Percentiles rank a stretch among this genome's conserved stretches.
Conservation (phyloP, 192 early-diverging fungal species). For the Coemansia sp. region DNA sequence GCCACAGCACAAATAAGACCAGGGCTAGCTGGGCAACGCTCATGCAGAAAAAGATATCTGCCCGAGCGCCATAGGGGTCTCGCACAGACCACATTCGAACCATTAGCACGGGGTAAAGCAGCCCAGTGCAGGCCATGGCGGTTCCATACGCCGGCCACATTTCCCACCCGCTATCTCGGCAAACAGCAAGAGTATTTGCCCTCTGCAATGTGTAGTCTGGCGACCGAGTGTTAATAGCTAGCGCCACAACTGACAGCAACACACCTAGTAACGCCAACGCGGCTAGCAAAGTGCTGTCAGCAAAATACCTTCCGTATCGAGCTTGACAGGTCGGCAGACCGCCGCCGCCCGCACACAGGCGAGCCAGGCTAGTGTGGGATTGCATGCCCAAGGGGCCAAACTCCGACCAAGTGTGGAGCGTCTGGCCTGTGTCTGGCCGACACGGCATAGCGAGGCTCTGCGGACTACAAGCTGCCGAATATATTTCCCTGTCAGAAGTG, state of each 20-base stretch:
- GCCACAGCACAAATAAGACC: conserved; percentile 32
- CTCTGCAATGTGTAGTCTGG: not conserved
- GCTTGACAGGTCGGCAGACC: not conserved
- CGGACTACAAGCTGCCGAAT: not conserved
- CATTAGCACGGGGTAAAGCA: conserved; percentile 21
- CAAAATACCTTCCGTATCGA: conserved; percentile 9
- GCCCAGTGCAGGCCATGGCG: conserved; percentile 10
- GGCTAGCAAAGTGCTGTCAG: conserved; percentile 4
- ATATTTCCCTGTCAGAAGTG: not conserved
- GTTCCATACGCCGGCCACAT: conserved; percentile 35
- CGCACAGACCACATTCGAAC: conserved; percentile 15
- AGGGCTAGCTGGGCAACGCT: conserved; percentile 10
- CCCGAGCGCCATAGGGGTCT: conserved; percentile 19
- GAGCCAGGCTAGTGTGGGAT: conserved; percentile 1
- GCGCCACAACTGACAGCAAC: conserved; percentile 9
- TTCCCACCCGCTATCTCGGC: conserved; percentile 25
- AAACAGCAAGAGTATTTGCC: conserved; percentile 1
- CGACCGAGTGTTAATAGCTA: conserved; percentile 7
- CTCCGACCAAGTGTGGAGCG: conserved; percentile 23
- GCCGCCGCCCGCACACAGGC: not conserved
- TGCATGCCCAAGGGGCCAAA: not conserved
- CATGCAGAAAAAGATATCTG: conserved; percentile 28
- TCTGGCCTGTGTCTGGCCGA: conserved; percentile 13
- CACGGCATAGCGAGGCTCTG: not conserved
- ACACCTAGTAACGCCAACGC: conserved; percentile 3